A percentile compares a stretch with the other conserved stretches of the same genome.
Conservation (phyloP, 768 basidiomycete species). For the Hemileccinum impolitum region DNA sequence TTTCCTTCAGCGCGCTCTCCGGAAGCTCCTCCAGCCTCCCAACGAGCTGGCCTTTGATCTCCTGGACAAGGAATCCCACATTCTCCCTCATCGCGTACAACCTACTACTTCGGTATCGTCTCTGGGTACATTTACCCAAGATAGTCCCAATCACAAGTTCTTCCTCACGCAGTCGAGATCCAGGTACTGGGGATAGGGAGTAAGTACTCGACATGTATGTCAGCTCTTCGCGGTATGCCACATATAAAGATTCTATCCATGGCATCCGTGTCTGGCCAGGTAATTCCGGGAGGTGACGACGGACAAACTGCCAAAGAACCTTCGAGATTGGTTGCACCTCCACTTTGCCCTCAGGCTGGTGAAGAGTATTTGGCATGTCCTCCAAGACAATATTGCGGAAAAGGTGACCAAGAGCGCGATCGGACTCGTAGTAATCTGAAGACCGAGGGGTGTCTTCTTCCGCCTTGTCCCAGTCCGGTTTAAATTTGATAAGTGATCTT, state of each 20-base stretch:
- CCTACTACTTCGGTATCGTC: conserved; percentile 55
- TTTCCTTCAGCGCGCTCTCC: conserved; percentile 31
- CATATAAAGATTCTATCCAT: conserved; percentile 18
- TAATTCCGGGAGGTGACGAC: conserved; percentile 14
- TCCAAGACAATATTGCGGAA: conserved; percentile 59
- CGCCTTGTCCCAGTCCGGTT: conserved; percentile 64
- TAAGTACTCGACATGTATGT: conserved; percentile 68
- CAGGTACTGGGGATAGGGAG: conserved; percentile 55
- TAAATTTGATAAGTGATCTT: conserved; percentile 26
- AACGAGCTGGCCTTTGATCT: conserved; percentile 41
- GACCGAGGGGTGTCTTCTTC: conserved; percentile 51
- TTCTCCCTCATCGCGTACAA: conserved; percentile 63
- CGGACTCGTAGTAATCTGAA: conserved; percentile 70
- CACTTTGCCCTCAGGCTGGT: conserved; percentile 10
- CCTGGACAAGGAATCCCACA: conserved; percentile 46
- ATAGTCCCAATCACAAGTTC: conserved; percentile 77
- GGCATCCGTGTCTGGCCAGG: not conserved
- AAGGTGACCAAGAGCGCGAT: conserved; percentile 65
- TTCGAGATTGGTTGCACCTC: conserved; percentile 32
- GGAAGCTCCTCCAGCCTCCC: conserved; percentile 24
- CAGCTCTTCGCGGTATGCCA: conserved; percentile 59
- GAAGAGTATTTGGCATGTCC: conserved; percentile 24
- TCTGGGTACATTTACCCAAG: conserved; percentile 63
- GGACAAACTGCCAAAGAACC: conserved; percentile 21
- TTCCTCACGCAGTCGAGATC: conserved; percentile 59